phyloP scores from a whole-genome alignment of 2,329 filamentous ascomycete genomes.

The Cercospora sp. region DNA sequence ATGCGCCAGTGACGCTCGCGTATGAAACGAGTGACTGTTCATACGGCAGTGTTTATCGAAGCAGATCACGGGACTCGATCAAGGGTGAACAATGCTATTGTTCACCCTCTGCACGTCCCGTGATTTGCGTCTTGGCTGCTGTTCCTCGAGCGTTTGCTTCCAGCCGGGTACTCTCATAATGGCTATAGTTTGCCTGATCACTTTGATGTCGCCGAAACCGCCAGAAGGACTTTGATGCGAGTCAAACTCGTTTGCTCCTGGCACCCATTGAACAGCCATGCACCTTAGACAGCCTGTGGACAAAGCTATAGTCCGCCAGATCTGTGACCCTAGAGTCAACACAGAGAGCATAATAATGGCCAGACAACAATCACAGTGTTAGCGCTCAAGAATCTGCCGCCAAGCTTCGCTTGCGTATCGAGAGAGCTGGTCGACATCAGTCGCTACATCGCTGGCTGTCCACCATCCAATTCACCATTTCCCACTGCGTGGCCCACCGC shows the following conservation, averaged over 20 bases:
- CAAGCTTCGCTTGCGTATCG: not conserved
- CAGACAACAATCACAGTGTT: not conserved
- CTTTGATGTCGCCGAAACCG: not conserved
- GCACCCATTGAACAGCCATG: not conserved
- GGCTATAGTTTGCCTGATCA: not conserved
- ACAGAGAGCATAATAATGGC: not conserved
- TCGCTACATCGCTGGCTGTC: not conserved
- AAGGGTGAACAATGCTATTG: not conserved
- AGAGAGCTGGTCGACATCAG: not conserved
- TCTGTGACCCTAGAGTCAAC: not conserved
- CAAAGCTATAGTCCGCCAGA: not conserved
- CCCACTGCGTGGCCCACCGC: not conserved
- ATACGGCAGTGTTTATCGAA: not conserved
- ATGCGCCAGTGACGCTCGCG: not conserved
- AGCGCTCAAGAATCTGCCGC: not conserved
- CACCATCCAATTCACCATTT: not conserved
- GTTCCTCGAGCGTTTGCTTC: not conserved
- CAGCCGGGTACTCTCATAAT: not conserved
- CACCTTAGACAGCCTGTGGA: not conserved
- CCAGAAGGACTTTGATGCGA: not conserved
- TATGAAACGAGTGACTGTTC: not conserved
- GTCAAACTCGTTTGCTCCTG: not conserved
- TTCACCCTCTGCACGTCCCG: too few species aligned
- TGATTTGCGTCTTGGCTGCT: not conserved
- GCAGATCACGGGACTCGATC: not conserved